Evolutionary conservation across 805 yeast genomes (phyloP), one percentile per base, ranked within the genome.

Genomic region (Spathaspora gorwiae): DNA sequence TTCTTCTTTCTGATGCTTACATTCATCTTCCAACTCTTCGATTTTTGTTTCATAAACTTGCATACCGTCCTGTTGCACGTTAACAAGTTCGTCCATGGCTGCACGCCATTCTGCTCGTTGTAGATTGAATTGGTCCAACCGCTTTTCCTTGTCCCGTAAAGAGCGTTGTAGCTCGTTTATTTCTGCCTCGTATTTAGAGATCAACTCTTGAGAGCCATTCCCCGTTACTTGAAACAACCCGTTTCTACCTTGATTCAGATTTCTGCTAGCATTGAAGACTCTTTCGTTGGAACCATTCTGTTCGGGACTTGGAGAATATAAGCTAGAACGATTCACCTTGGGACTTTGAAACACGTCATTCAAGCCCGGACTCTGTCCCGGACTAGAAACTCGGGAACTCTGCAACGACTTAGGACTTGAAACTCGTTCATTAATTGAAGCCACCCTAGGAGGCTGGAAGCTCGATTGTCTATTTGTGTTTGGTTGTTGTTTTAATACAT

Each of bases 61-160:
- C 48, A 78, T 84, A 47, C 76, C 79, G 47, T 81, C 84, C 41
- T 71, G 74, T 33, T 80, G 80, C 36, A 80, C 79, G 30, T 64
- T 59, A 37, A 79, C 78, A 58, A 83, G 68, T 37, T 78, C 63
- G 47, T 78, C 83, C 40, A 83, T 70, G 13, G 79, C 80, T 41
- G 76, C 79, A 39, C 83, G 59, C 64, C 84, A 68, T 55, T 83
- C 86, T 39, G 73, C 76, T 27, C 84, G 66, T 38, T 83, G 84
- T 12, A 60, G 54, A 42, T 80, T 84, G 37, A 76, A 73, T 43
- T 68, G 72, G n/a, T 56, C 53, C 43, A 80, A 57, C 49, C 72
- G 73, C 19, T 62, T 63, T 37, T 83, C 87, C 43, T 67, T 72
- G 5, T 46, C 49, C 12, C 34, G 37, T 7, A 46, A 26, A 6